Evolutionary conservation across 106 monocot genomes (phyloP).

Genomic region (Dendrobium catenatum): DNA sequence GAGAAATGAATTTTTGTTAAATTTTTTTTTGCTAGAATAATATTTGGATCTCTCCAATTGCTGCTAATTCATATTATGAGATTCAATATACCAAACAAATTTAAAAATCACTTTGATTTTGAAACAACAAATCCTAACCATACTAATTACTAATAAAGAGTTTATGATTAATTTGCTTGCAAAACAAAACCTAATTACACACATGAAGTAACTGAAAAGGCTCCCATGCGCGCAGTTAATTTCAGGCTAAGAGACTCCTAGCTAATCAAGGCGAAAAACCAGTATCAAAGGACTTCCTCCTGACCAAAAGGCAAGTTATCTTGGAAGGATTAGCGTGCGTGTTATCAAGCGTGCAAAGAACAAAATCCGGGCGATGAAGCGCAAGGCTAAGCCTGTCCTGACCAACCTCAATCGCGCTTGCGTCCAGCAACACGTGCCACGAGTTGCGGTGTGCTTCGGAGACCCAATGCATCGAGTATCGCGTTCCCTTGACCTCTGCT

Average conservation of each 20-base stretch:
- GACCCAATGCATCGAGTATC: constrained; percentile 62
- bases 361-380: constrained; percentile 54
- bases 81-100: too few relatives aligned
- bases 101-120: too few relatives aligned
- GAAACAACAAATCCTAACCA: too few relatives aligned
- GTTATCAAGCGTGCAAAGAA: constrained; percentile 37
- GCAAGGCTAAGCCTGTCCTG: constrained; percentile 41
- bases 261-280: background rate
- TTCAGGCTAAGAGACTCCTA: background rate
- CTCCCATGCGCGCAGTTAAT: too few relatives aligned
- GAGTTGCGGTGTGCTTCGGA: constrained; percentile 61
- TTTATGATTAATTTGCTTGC: background rate
- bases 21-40: too few relatives aligned
- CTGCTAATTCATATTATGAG: too few relatives aligned
- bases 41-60: too few relatives aligned
- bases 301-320: constrained; percentile 47
- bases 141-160: too few relatives aligned
- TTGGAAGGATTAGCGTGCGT: constrained; percentile 29
- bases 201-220: background rate
- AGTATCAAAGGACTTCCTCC: constrained; percentile 45
- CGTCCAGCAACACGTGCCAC: constrained; percentile 64
- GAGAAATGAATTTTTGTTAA: too few relatives aligned
- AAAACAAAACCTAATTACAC: background rate
- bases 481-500: constrained; percentile 23
- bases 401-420: constrained; percentile 26